phyloP scores from a whole-genome alignment of 2,329 filamentous ascomycete species.

The Fusarium sp. region DNA sequence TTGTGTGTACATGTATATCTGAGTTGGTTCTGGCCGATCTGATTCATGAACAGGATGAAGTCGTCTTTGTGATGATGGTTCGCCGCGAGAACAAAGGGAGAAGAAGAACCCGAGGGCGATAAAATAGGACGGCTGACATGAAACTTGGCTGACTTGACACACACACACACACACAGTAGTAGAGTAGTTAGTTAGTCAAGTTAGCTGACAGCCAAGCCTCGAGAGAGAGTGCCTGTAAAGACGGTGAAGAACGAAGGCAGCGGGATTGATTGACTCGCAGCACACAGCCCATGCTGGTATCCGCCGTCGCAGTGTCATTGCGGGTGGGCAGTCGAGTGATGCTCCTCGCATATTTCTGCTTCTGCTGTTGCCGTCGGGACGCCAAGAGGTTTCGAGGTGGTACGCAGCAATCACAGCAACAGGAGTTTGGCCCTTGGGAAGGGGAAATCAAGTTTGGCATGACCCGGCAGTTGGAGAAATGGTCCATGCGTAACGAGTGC shows the following conservation, averaged over 20 bases:
- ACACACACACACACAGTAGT: no score
- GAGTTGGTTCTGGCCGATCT: neutral
- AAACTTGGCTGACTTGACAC: slow-evolving; percentile 10
- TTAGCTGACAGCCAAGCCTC: neutral
- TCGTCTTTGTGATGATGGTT: neutral
- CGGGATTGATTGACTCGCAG: slow-evolving; percentile 25
- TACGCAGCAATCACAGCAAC: slow-evolving; percentile 18
- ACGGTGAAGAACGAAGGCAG: slow-evolving; percentile 28
- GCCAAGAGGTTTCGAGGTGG: slow-evolving; percentile 21
- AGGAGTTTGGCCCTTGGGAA: slow-evolving; percentile 15
- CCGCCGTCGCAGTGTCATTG: slow-evolving; percentile 38
- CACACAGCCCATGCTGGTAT: slow-evolving; percentile 20
- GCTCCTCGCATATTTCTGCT: slow-evolving; percentile 18
- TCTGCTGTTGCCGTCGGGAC: slow-evolving; percentile 30
- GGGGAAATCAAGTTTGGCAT: slow-evolving; percentile 11
- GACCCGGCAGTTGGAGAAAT: slow-evolving; percentile 25
- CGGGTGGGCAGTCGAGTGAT: slow-evolving; percentile 37
- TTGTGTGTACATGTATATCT: neutral
- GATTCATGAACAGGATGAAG: neutral
- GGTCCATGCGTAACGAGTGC: slow-evolving; percentile 23
- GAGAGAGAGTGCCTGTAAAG: slow-evolving; percentile 13
- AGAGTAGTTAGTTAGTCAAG: neutral
- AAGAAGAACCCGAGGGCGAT: neutral
- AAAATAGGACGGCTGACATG: slow-evolving; percentile 12
- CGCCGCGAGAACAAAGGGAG: neutral